Percentiles rank a stretch among this genome's conserved stretches.
Evolutionary conservation across 768 basidiomycete species (phyloP).

Genomic region (Hortiboletus flavorubellus): DNA sequence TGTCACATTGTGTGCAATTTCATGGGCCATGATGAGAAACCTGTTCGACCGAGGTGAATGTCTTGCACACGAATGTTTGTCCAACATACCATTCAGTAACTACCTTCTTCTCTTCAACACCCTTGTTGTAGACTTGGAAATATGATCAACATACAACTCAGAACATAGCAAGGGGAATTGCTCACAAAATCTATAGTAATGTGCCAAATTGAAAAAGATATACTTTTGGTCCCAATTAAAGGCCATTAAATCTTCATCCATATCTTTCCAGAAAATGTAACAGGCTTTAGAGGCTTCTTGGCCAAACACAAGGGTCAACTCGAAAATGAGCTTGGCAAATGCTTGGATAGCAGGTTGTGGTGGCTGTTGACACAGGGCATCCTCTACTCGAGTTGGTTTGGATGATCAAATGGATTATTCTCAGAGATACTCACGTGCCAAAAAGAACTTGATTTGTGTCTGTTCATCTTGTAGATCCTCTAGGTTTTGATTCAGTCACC

Average conservation of each 20-base stretch:
- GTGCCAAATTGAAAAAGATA: conserved; percentile 15
- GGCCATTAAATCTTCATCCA: conserved; percentile 15
- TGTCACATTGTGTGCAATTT: conserved; percentile 25
- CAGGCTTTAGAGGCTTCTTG: neutral
- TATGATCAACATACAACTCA: neutral
- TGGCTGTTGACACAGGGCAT: neutral
- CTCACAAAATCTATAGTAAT: conserved; percentile 10
- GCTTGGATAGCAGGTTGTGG: neutral
- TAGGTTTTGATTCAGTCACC: neutral
- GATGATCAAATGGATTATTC: neutral
- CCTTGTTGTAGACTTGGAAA: neutral
- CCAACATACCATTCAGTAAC: conserved; percentile 10
- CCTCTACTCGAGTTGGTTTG: neutral
- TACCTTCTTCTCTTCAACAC: conserved; percentile 1
- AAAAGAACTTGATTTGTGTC: conserved; percentile 7
- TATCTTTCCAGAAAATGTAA: conserved; percentile 19
- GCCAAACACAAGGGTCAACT: conserved; percentile 1
- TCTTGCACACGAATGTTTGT: neutral
- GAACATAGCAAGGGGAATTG: neutral
- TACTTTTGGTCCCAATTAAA: conserved; percentile 15
- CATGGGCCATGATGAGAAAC: conserved; percentile 30
- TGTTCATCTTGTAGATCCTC: neutral
- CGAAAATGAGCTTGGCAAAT: conserved; percentile 4
- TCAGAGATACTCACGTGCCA: conserved; percentile 10
- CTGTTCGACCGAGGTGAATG: conserved; percentile 3